phyloP scores from a whole-genome alignment of 495 filamentous ascomycete species.

The Aspergillus biplanus region DNA sequence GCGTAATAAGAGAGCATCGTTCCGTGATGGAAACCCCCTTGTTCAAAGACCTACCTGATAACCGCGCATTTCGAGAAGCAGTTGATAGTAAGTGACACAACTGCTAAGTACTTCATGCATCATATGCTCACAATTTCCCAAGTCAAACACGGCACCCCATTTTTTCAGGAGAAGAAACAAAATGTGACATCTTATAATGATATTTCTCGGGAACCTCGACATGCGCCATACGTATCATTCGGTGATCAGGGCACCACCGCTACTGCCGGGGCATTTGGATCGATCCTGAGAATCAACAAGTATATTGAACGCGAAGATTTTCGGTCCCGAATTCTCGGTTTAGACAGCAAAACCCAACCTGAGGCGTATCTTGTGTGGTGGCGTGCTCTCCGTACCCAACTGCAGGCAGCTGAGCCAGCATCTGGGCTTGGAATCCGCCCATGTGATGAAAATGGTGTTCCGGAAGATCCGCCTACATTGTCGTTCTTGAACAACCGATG shows the following conservation, averaged over 20 bases:
- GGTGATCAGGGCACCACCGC: conserved; percentile 5
- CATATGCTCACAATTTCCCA: too few relatives aligned
- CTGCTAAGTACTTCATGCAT: too few relatives aligned
- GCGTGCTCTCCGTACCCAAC: neutral
- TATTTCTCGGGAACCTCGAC: neutral
- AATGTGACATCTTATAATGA: too few relatives aligned
- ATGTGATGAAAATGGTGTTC: neutral
- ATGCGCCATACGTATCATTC: conserved; percentile 15
- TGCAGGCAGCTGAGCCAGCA: neutral
- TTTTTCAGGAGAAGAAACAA: too few relatives aligned
- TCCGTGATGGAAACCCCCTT: too few relatives aligned
- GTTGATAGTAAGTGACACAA: too few relatives aligned
- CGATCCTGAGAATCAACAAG: conserved; percentile 7
- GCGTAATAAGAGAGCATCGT: too few relatives aligned
- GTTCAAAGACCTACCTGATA: too few relatives aligned
- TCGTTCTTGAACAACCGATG: neutral
- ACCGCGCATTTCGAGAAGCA: too few relatives aligned
- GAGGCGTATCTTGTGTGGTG: neutral
- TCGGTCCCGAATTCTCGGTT: neutral
- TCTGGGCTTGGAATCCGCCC: neutral
- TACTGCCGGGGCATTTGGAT: conserved; percentile 9
- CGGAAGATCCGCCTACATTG: neutral
- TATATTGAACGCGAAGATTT: conserved; percentile 6
- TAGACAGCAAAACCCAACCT: neutral
- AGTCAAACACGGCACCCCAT: too few relatives aligned